phyloP scores from a whole-genome alignment of 1,284 basidiomycete genomes.

The Malassezia restricta region DNA sequence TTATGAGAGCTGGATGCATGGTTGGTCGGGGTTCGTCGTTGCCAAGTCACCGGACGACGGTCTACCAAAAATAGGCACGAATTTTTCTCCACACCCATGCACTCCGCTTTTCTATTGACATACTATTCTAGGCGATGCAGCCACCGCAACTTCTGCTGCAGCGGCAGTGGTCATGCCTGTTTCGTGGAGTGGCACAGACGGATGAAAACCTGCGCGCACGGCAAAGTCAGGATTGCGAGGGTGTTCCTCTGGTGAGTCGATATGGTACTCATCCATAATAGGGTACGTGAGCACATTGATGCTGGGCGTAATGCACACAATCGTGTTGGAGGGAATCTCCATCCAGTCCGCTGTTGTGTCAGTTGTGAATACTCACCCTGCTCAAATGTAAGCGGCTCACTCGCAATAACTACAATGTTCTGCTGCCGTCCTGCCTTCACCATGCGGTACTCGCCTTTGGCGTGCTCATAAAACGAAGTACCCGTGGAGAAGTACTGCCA shows the following conservation, averaged over 20 bases:
- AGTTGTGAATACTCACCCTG: conserved; percentile 53
- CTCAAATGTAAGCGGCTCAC: conserved; percentile 51
- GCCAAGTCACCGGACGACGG: neutral
- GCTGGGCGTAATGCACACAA: conserved; percentile 54
- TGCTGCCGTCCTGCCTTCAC: conserved; percentile 89
- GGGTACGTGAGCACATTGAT: conserved; percentile 85
- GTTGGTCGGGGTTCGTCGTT: neutral
- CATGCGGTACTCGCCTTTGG: conserved; percentile 34
- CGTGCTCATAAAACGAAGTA: conserved; percentile 74
- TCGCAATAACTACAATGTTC: conserved; percentile 65
- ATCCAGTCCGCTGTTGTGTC: conserved; percentile 66
- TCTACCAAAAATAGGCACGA: neutral
- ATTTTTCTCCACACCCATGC: neutral
- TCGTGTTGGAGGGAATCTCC: conserved; percentile 84
- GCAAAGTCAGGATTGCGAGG: conserved; percentile 8
- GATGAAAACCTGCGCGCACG: conserved; percentile 9
- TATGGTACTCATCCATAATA: conserved; percentile 65
- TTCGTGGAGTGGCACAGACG: neutral
- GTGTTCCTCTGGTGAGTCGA: neutral
- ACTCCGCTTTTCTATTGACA: neutral
- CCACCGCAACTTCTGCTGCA: neutral
- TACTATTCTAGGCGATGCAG: neutral
- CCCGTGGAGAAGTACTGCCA: conserved; percentile 83
- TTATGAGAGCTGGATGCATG: conserved; percentile 15
- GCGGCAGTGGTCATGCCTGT: neutral